Conservation (phyloP, 345 rosid genomes). For the Populus davidiana region DNA sequence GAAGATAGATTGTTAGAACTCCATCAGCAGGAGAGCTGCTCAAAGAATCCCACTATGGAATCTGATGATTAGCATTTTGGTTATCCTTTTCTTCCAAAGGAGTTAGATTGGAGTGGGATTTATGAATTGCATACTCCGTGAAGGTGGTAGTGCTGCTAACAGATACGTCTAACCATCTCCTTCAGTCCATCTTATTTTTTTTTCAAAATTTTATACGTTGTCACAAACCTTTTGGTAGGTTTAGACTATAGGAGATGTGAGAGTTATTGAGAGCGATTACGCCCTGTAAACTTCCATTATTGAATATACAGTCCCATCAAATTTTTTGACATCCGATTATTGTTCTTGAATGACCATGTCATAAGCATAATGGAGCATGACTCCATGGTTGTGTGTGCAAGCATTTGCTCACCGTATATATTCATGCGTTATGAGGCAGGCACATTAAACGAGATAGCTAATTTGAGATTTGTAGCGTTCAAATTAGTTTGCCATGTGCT, state of each 20-base stretch:
- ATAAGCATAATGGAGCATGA: not conserved
- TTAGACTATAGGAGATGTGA: constrained; percentile 9
- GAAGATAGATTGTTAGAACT: constrained; percentile 72
- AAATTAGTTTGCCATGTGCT: no score
- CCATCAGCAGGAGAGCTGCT: constrained; percentile 70
- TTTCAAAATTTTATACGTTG: not conserved
- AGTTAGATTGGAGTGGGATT: not conserved
- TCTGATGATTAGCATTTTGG: constrained; percentile 46
- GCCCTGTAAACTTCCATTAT: constrained; percentile 9
- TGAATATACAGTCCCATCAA: not conserved
- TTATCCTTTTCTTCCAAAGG: not conserved
- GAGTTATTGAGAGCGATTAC: not conserved
- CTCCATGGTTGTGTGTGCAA: not conserved
- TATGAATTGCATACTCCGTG: not conserved
- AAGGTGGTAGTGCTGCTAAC: constrained; percentile 9
- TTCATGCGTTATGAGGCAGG: not conserved
- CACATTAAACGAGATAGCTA: not conserved
- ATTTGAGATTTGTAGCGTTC: not conserved
- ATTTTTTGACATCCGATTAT: not conserved
- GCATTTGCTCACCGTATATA: not conserved
- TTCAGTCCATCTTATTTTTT: not conserved
- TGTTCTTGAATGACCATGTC: not conserved
- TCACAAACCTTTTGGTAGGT: not conserved
- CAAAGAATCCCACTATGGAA: constrained; percentile 69
- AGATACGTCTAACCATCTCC: constrained; percentile 1